Evolutionary conservation across 2,329 filamentous ascomycete genomes (phyloP).

Genomic region (Cadophora sp.): DNA sequence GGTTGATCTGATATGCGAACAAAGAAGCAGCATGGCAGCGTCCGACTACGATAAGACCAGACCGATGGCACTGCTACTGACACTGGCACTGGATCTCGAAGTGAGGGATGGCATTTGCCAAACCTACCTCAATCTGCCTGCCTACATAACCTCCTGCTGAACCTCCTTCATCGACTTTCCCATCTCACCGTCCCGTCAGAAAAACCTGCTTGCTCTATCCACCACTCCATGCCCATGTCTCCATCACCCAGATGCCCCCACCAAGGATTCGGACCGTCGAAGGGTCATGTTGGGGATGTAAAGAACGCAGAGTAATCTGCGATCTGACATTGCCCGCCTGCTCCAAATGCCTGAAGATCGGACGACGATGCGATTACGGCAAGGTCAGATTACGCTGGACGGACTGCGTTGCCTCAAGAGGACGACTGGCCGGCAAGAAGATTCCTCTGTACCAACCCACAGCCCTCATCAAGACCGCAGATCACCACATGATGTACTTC

Average conservation of each 20-base stretch:
- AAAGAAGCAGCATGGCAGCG: constrained; percentile 1
- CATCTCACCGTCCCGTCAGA: not conserved
- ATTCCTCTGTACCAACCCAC: constrained; percentile 42
- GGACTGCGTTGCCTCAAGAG: constrained; percentile 46
- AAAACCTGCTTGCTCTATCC: not conserved
- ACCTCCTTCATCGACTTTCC: not conserved
- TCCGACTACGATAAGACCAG: not conserved
- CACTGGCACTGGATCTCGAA: too few relatives aligned
- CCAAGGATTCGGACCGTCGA: constrained; percentile 44
- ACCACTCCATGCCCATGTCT: constrained; percentile 26
- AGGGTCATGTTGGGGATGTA: constrained; percentile 55
- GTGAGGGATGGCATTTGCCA: constrained; percentile 10
- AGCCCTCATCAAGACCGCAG: constrained; percentile 39
- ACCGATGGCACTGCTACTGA: not conserved
- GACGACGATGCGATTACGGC: constrained; percentile 47
- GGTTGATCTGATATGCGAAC: constrained; percentile 5
- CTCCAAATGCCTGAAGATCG: constrained; percentile 47
- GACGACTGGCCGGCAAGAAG: constrained; percentile 44
- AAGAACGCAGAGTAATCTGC: constrained; percentile 53
- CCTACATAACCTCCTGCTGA: constrained; percentile 10
- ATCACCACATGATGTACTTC: constrained; percentile 42
- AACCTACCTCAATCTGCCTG: not conserved
- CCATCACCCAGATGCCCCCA: constrained; percentile 32
- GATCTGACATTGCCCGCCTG: constrained; percentile 50
- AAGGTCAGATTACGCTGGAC: constrained; percentile 52